These are phyloP conservation scores for Pseudocercospora macadamiae DNA, from an alignment of 2,329 filamentous ascomycete species.

Conservation along the genomic window DNA sequence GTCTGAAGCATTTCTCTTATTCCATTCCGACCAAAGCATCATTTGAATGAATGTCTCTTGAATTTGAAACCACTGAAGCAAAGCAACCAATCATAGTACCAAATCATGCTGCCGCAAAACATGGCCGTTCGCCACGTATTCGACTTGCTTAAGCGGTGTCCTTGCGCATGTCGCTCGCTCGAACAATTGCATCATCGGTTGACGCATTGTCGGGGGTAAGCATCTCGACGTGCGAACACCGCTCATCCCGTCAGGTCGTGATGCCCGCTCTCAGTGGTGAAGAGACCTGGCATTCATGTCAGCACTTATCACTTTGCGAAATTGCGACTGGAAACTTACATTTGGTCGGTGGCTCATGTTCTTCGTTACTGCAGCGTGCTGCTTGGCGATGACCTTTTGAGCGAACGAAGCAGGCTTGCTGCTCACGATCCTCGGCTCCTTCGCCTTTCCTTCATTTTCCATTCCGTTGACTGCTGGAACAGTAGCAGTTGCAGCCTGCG, in stretches of 20 bases:
- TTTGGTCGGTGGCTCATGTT: constrained; percentile 31
- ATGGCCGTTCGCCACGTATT: too few species aligned
- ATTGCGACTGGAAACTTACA: constrained; percentile 27
- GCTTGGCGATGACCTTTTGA: constrained; percentile 26
- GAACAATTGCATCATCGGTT: background rate
- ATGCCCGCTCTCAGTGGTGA: constrained; percentile 33
- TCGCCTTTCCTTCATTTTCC: constrained; percentile 16
- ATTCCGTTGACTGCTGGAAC: constrained; percentile 31
- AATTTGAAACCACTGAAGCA: constrained; percentile 3
- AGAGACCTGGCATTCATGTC: constrained; percentile 26
- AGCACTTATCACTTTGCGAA: too few species aligned
- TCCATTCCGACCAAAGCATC: constrained; percentile 2
- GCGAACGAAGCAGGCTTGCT: constrained; percentile 22
- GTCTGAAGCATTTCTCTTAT: background rate
- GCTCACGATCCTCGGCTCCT: constrained; percentile 8
- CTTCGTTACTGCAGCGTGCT: constrained; percentile 23
- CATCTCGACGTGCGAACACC: background rate
- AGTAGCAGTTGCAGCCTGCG: constrained; percentile 34
- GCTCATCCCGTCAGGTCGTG: constrained; percentile 16
- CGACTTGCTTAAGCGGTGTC: too few species aligned
- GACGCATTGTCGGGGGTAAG: background rate
- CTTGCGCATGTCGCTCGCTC: background rate
- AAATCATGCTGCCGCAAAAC: too few species aligned
- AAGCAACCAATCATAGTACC: constrained; percentile 6
- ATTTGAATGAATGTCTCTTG: constrained; percentile 4